These are phyloP conservation scores for Chalciporus piperatus DNA, from an alignment of 768 basidiomycete genomes.

Conservation along the genomic window DNA sequence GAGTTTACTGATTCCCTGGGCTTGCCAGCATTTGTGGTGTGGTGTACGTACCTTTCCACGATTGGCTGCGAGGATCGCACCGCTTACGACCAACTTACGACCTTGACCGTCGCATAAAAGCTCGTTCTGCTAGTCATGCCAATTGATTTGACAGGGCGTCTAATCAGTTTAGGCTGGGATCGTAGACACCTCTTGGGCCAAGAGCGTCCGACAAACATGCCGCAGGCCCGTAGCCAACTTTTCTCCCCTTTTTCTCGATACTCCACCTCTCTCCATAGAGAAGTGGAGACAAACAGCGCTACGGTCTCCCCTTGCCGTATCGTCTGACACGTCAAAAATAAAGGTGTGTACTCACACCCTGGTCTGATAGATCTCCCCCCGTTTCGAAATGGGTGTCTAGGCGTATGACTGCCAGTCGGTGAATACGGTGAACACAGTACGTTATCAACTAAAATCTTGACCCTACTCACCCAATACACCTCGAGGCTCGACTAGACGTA, in stretches of 20 bases:
- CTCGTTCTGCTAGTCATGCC: neutral
- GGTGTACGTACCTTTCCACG: slow-evolving; percentile 3
- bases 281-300: neutral
- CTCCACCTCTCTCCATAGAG: neutral
- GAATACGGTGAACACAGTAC: neutral
- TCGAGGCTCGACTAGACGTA: neutral
- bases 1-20: neutral
- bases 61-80: slow-evolving; percentile 9
- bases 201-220: neutral
- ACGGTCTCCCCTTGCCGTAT: neutral
- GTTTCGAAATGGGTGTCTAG: neutral
- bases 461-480: no score
- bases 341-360: neutral
- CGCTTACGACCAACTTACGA: neutral
- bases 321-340: neutral
- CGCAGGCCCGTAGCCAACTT: neutral
- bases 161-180: neutral
- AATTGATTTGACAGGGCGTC: neutral
- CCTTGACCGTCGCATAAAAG: neutral
- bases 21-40: neutral
- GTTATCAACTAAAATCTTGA: no score
- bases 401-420: neutral
- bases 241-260: neutral
- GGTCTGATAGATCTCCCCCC: no score
- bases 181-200: neutral